These are phyloP conservation scores for Pterula multifida DNA, from an alignment of 1,284 basidiomycete species.

Conservation along the genomic window DNA sequence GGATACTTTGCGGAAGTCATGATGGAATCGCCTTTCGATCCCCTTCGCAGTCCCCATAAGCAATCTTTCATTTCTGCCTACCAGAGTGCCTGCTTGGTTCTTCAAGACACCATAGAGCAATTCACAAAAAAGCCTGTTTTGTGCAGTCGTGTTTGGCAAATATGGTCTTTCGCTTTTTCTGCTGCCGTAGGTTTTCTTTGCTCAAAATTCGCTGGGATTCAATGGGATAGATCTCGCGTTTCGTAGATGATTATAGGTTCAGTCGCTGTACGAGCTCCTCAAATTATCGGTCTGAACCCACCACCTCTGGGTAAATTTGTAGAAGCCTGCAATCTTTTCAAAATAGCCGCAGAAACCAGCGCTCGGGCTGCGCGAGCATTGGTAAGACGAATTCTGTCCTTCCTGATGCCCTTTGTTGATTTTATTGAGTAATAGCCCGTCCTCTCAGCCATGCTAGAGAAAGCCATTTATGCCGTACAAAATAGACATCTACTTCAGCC, in stretches of 20 bases:
- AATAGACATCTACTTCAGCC: not conserved
- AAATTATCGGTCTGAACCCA: slow-evolving; percentile 25
- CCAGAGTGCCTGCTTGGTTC: slow-evolving; percentile 27
- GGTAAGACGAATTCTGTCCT: slow-evolving; percentile 19
- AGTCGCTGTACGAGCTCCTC: slow-evolving; percentile 26
- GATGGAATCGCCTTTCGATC: slow-evolving; percentile 27
- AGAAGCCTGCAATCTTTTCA: slow-evolving; percentile 27
- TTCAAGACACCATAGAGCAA: slow-evolving; percentile 24
- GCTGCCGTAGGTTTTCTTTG: slow-evolving; percentile 24
- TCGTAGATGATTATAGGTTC: slow-evolving; percentile 31
- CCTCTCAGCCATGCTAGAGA: not conserved
- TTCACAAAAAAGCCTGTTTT: slow-evolving; percentile 27
- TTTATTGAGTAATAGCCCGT: not conserved
- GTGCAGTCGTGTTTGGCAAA: slow-evolving; percentile 31
- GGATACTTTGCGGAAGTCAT: slow-evolving; percentile 36
- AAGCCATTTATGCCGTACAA: not conserved
- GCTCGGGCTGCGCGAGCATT: slow-evolving; percentile 32
- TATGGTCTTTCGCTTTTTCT: slow-evolving; percentile 36
- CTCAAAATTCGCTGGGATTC: not conserved
- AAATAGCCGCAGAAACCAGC: slow-evolving; percentile 26
- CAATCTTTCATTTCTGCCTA: slow-evolving; percentile 33
- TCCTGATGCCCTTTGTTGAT: not conserved
- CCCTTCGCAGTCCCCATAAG: slow-evolving; percentile 26
- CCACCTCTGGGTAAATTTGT: slow-evolving; percentile 29
- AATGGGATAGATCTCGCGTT: not conserved